Evolutionary conservation across 2,329 filamentous ascomycete species (phyloP).

Genomic region (Thielaviopsis populi): DNA sequence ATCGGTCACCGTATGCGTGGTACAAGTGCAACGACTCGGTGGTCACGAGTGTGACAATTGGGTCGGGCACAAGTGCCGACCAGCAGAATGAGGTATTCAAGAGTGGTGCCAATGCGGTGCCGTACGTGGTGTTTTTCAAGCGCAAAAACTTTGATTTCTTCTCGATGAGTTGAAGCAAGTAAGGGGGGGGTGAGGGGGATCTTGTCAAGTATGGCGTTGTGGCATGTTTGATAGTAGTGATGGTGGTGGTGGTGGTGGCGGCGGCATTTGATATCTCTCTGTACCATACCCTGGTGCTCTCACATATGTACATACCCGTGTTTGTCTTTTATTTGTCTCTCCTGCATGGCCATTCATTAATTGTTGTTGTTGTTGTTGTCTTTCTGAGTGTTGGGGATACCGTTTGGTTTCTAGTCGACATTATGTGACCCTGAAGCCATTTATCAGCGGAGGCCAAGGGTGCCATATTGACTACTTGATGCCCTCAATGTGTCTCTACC

Average conservation of each 20-base stretch:
- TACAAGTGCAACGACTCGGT: slow-evolving; percentile 33
- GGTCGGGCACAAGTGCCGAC: slow-evolving; percentile 25
- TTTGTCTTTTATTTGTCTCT: not conserved
- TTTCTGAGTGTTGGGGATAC: too few species aligned
- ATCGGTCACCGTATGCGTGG: slow-evolving; percentile 30
- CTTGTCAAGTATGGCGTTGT: not conserved
- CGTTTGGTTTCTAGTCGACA: not conserved
- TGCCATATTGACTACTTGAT: not conserved
- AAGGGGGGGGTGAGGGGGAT: too few species aligned
- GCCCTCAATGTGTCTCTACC: not conserved
- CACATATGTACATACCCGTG: not conserved
- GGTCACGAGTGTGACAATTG: slow-evolving; percentile 30
- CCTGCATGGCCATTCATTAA: too few species aligned
- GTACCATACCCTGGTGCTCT: slow-evolving; percentile 1
- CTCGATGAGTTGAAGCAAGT: not conserved
- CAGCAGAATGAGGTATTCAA: slow-evolving; percentile 28
- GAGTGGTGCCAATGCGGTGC: slow-evolving; percentile 25
- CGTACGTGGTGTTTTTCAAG: slow-evolving; percentile 34
- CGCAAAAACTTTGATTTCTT: slow-evolving; percentile 23
- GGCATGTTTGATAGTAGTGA: not conserved
- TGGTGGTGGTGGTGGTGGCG: not conserved
- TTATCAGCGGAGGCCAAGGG: not conserved
- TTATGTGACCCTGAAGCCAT: not conserved
- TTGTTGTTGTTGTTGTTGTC: too few species aligned
- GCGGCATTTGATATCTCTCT: not conserved